Percentiles rank a stretch among this genome's conserved stretches.
Conservation (phyloP, 2,329 filamentous ascomycete species). For the Microdochium bolleyi region DNA sequence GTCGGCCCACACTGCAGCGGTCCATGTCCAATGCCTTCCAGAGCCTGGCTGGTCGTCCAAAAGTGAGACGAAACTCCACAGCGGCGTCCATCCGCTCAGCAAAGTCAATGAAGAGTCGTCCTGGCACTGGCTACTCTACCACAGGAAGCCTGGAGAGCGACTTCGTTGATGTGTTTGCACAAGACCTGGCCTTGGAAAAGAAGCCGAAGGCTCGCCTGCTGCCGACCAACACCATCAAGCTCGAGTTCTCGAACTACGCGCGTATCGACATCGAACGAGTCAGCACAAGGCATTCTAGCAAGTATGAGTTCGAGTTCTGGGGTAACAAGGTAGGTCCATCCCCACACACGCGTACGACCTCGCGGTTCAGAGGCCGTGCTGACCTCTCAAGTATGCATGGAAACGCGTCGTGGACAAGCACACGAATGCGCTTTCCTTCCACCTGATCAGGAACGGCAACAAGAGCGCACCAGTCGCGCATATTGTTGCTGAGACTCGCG, state of each 20-base stretch:
- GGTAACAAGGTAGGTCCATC: slow-evolving; percentile 31
- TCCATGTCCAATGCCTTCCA: slow-evolving; percentile 43
- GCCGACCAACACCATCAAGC: slow-evolving; percentile 71
- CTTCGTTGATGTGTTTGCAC: slow-evolving; percentile 14
- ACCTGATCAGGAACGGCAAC: slow-evolving; percentile 62
- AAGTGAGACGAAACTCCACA: slow-evolving; percentile 26
- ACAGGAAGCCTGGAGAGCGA: slow-evolving; percentile 23
- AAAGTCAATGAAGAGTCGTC: slow-evolving; percentile 16
- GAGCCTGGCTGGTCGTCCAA: slow-evolving; percentile 28
- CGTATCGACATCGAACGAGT: slow-evolving; percentile 74
- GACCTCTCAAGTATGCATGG: slow-evolving; percentile 64
- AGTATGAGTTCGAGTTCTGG: slow-evolving; percentile 94
- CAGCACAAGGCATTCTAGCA: slow-evolving; percentile 58
- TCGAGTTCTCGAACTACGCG: slow-evolving; percentile 97
- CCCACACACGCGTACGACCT: no score
- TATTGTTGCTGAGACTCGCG: slow-evolving; percentile 73
- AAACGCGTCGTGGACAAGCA: slow-evolving; percentile 64
- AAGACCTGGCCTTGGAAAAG: slow-evolving; percentile 19
- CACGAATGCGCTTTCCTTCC: slow-evolving; percentile 64
- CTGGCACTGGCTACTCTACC: slow-evolving; percentile 25
- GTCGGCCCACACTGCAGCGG: slow-evolving; percentile 32
- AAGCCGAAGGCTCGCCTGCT: slow-evolving; percentile 26
- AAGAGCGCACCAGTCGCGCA: slow-evolving; percentile 64
- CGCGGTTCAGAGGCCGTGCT: no score
- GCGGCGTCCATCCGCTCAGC: slow-evolving; percentile 17